phyloP scores from a whole-genome alignment of 1,284 basidiomycete genomes.

The Ceratobasidium sp. region DNA sequence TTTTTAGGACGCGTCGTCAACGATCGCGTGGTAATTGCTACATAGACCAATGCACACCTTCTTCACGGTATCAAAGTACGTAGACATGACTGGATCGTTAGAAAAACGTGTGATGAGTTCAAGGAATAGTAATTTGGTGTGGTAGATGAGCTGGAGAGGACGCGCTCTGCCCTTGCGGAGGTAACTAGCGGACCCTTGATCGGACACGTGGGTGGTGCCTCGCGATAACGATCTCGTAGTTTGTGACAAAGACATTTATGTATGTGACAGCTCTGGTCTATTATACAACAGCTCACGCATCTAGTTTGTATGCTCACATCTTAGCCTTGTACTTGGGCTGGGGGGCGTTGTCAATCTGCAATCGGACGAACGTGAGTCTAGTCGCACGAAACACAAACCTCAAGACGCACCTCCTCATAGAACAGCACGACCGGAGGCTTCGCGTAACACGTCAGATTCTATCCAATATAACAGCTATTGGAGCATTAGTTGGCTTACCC shows the following conservation, averaged over 20 bases:
- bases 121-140: constrained; percentile 6
- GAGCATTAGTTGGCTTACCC: constrained; percentile 10
- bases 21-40: background rate
- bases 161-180: background rate
- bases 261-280: background rate
- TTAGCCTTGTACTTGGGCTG: constrained; percentile 22
- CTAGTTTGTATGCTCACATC: background rate
- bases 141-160: constrained; percentile 20
- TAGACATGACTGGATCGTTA: constrained; percentile 68
- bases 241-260: background rate
- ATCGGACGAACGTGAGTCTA: background rate
- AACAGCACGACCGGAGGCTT: constrained; percentile 41
- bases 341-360: constrained; percentile 33
- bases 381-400: background rate
- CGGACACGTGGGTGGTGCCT: constrained; percentile 29
- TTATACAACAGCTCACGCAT: background rate
- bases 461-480: background rate
- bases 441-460: background rate
- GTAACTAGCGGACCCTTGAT: constrained; percentile 19
- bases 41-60: constrained; percentile 64
- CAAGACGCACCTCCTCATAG: constrained; percentile 35
- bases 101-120: constrained; percentile 1
- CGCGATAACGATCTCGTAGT: background rate
- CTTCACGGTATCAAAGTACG: constrained; percentile 87
- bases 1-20: constrained; percentile 18